A percentile compares a stretch with the other conserved stretches of the same genome.
Evolutionary conservation across 305 asterid genomes (phyloP).

Genomic region (Coffea humblotiana): DNA sequence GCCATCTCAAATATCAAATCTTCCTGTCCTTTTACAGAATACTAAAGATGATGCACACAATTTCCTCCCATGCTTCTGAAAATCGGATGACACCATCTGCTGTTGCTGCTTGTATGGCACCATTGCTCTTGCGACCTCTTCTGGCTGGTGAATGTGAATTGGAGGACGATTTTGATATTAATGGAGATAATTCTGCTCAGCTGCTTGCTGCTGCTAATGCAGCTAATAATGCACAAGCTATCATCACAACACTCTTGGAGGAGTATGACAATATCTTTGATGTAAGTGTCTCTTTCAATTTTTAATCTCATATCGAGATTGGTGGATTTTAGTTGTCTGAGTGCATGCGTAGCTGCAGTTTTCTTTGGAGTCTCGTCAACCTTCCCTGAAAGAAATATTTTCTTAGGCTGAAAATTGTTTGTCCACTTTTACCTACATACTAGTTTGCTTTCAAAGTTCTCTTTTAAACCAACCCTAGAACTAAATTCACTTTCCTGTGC

Average conservation of each 20-base stretch:
- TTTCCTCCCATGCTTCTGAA: conserved; percentile 76
- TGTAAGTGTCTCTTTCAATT: conserved; percentile 47
- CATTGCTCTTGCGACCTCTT: conserved; percentile 95
- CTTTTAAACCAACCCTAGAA: not conserved
- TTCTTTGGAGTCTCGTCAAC: not conserved
- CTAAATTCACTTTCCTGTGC: not conserved
- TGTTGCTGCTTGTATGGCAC: conserved; percentile 99
- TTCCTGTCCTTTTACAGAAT: conserved; percentile 43
- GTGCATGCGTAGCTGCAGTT: not conserved
- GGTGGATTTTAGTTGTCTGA: not conserved
- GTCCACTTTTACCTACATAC: not conserved
- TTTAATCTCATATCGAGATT: not conserved
- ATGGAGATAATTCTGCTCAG: conserved; percentile 92
- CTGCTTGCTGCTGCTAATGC: conserved; percentile 99
- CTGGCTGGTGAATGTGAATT: conserved; percentile 98
- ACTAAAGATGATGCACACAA: conserved; percentile 86
- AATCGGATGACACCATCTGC: conserved; percentile 97
- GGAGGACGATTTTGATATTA: conserved; percentile 79
- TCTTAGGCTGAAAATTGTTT: not conserved
- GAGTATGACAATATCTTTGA: conserved; percentile 83
- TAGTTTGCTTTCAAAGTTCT: not conserved
- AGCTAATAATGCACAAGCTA: conserved; percentile 96
- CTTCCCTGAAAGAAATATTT: not conserved
- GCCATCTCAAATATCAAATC: conserved; percentile 10
- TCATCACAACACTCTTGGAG: conserved; percentile 86